These are phyloP conservation scores for Leptographium lundbergii DNA, from an alignment of 2,329 filamentous ascomycete genomes.

Conservation along the genomic window DNA sequence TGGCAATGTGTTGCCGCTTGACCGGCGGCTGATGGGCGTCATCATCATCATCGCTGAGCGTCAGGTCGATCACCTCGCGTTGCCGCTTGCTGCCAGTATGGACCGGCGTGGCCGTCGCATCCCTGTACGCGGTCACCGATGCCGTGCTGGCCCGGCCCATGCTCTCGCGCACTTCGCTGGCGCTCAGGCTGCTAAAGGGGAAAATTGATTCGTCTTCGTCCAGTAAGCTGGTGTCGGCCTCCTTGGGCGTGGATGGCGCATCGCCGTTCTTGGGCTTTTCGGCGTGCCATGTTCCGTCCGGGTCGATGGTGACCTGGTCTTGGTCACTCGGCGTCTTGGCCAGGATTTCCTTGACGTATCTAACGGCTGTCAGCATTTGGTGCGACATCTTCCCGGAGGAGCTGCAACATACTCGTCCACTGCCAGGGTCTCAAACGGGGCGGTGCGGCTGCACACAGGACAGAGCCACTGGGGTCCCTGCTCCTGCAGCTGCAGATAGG, in stretches of 20 bases:
- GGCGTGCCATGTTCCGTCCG: constrained; percentile 62
- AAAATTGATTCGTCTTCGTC: constrained; percentile 33
- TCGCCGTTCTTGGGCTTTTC: constrained; percentile 16
- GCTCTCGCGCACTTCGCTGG: background rate
- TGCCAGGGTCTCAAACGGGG: constrained; percentile 69
- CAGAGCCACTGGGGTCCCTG: constrained; percentile 97
- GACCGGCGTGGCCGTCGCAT: background rate
- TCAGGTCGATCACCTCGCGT: constrained; percentile 45
- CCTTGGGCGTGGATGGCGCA: constrained; percentile 1
- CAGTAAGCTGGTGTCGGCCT: constrained; percentile 12
- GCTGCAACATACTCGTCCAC: constrained; percentile 61
- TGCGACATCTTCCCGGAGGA: too few relatives aligned
- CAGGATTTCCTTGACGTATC: constrained; percentile 81
- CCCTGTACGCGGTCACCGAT: background rate
- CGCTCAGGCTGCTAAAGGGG: background rate
- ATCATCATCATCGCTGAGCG: constrained; percentile 42
- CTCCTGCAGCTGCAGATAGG: constrained; percentile 86
- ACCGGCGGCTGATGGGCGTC: constrained; percentile 24
- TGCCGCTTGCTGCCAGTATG: constrained; percentile 27
- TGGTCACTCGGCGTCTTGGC: constrained; percentile 54
- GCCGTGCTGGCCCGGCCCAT: background rate
- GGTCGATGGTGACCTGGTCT: constrained; percentile 84
- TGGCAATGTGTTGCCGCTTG: constrained; percentile 29
- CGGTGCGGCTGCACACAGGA: constrained; percentile 77
- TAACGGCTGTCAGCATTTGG: constrained; percentile 21